Evolutionary conservation across 257 asterid genomes (phyloP).

Genomic region (Solanum appendiculatum): DNA sequence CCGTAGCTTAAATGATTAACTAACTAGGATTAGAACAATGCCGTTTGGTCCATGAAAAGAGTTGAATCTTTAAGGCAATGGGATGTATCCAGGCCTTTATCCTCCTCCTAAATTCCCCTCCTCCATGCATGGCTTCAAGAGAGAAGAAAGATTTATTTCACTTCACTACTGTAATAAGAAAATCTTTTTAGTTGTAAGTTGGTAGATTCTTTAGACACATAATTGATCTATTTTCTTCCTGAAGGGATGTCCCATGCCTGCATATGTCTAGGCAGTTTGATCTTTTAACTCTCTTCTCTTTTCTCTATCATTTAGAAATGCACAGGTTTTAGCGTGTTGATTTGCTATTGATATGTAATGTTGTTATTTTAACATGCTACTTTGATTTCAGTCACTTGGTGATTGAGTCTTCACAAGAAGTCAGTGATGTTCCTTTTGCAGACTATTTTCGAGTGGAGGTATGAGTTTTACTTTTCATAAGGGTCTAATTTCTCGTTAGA

Average conservation of each 20-base stretch:
- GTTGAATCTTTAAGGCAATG: neutral
- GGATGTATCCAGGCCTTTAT: neutral
- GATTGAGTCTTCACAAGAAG: slow-evolving; percentile 75
- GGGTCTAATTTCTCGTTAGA: neutral
- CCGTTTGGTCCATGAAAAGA: neutral
- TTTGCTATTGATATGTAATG: neutral
- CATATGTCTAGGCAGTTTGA: neutral
- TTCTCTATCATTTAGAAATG: neutral
- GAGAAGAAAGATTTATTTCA: neutral
- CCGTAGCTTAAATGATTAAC: neutral
- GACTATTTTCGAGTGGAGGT: slow-evolving; percentile 97
- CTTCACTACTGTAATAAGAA: neutral
- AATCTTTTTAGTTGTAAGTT: neutral
- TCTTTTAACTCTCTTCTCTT: neutral
- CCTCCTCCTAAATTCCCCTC: neutral
- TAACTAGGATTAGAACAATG: neutral
- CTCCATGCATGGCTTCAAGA: neutral
- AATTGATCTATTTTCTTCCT: neutral
- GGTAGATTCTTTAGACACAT: neutral
- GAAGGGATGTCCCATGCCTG: neutral
- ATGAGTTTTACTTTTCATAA: slow-evolving; percentile 7
- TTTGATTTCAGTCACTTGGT: slow-evolving; percentile 58
- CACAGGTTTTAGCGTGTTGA: neutral
- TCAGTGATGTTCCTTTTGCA: slow-evolving; percentile 80
- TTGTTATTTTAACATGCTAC: slow-evolving; percentile 10